These are phyloP conservation scores for Sporobolus alterniflorus DNA, from an alignment of 202 grass and related monocot genomes.

Conservation along the genomic window DNA sequence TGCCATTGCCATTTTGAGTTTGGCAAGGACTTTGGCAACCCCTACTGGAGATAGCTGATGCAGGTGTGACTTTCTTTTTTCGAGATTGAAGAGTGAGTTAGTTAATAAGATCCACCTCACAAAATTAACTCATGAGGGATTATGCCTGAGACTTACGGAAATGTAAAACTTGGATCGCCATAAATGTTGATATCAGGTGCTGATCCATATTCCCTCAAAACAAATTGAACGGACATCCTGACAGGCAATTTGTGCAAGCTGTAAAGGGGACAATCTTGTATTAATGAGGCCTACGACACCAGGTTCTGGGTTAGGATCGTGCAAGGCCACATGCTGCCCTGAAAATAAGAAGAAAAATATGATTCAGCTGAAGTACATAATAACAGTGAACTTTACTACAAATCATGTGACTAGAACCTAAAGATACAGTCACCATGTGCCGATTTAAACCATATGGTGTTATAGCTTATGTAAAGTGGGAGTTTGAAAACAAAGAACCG, in stretches of 20 bases:
- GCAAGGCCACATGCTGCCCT: conserved; percentile 98
- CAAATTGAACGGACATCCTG: conserved; percentile 92
- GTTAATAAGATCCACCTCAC: conserved; percentile 1
- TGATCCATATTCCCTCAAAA: conserved; percentile 83
- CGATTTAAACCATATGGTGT: background rate
- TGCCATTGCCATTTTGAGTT: too few relatives aligned
- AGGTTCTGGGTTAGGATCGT: conserved; percentile 75
- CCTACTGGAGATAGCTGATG: too few relatives aligned
- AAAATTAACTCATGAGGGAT: background rate
- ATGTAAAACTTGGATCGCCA: conserved; percentile 79
- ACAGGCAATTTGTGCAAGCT: conserved; percentile 73
- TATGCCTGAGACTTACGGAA: conserved; percentile 75
- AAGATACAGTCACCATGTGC: background rate
- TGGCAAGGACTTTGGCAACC: too few relatives aligned
- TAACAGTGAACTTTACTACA: background rate
- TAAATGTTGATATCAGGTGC: conserved; percentile 92
- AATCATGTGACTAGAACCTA: conserved; percentile 6
- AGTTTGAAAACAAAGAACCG: conserved; percentile 5
- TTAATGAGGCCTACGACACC: conserved; percentile 88
- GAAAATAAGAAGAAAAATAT: conserved; percentile 24
- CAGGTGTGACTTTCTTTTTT: conserved; percentile 46
- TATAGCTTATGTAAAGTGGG: conserved; percentile 10
- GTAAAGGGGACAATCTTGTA: conserved; percentile 83
- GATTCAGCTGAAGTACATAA: conserved; percentile 25
- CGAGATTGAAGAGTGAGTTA: background rate